Percentiles rank a stretch among this genome's conserved stretches.
Conservation (phyloP, 768 basidiomycete genomes). For the Naganishia kalamii region DNA sequence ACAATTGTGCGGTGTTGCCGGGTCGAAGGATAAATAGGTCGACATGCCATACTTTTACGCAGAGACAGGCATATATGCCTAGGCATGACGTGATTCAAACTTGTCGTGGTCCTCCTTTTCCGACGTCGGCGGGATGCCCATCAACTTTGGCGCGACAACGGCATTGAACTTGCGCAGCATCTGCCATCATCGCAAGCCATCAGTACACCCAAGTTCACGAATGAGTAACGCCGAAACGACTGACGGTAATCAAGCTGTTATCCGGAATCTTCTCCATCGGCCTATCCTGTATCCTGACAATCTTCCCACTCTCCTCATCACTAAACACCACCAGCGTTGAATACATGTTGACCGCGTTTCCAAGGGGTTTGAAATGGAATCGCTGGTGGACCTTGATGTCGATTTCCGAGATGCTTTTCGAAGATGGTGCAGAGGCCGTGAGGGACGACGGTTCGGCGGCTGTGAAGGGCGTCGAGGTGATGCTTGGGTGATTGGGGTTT, state of each 20-base stretch:
- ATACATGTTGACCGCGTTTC: conserved; percentile 34
- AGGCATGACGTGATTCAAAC: conserved; percentile 11
- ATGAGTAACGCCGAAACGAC: conserved; percentile 6
- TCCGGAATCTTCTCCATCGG: conserved; percentile 35
- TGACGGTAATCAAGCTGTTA: conserved; percentile 32
- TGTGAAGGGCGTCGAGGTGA: not conserved
- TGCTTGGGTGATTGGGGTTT: not conserved
- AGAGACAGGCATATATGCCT: not conserved
- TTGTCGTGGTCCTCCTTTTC: conserved; percentile 6
- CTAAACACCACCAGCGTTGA: conserved; percentile 36
- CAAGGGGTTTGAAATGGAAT: conserved; percentile 34
- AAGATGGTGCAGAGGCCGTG: conserved; percentile 12
- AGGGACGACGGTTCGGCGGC: conserved; percentile 1
- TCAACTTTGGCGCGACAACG: conserved; percentile 33
- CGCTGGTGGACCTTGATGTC: conserved; percentile 34
- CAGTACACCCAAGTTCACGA: not conserved
- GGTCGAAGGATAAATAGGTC: not conserved
- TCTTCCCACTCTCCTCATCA: conserved; percentile 27
- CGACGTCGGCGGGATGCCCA: conserved; percentile 19
- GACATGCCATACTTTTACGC: no score
- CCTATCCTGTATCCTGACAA: conserved; percentile 41
- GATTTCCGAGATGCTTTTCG: conserved; percentile 29
- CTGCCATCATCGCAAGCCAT: conserved; percentile 19
- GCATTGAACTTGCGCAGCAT: conserved; percentile 37
- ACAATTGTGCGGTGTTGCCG: not conserved